A percentile compares a stretch with the other conserved stretches of the same genome.
Evolutionary conservation across 257 asterid species (phyloP).

Genomic region (Solanum neorickii): DNA sequence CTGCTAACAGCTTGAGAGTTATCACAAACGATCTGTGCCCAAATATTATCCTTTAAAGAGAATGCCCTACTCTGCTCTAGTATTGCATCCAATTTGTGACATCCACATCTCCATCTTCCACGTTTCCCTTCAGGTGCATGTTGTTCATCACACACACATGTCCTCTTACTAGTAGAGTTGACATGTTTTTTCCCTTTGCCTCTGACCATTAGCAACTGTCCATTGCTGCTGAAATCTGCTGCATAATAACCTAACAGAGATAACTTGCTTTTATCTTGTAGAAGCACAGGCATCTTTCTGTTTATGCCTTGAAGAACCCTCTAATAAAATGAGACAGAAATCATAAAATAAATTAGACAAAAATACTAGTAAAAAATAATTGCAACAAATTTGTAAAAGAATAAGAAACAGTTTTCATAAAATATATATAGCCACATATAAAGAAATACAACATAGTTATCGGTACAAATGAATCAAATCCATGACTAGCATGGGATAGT

Average conservation of each 20-base stretch:
- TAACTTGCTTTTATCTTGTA: conserved; percentile 50
- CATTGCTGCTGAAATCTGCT: conserved; percentile 20
- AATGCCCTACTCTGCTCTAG: conserved; percentile 17
- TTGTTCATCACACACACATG: neutral
- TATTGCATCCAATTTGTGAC: conserved; percentile 30
- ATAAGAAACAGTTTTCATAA: neutral
- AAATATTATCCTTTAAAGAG: conserved; percentile 19
- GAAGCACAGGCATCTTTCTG: conserved; percentile 45
- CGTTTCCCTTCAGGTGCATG: neutral
- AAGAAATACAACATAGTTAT: neutral
- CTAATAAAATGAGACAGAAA: conserved; percentile 15
- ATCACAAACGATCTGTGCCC: conserved; percentile 41
- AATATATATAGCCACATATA: neutral
- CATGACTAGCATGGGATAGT: neutral
- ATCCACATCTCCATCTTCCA: conserved; percentile 40
- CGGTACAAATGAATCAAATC: neutral
- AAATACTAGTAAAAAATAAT: neutral
- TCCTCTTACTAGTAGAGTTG: conserved; percentile 9
- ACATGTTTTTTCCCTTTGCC: neutral
- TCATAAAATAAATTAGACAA: neutral
- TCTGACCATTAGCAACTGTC: conserved; percentile 10
- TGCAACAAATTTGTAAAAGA: neutral
- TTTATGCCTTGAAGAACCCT: conserved; percentile 43
- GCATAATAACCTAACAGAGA: conserved; percentile 56
- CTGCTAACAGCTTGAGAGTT: conserved; percentile 14